Percentiles rank a stretch among this genome's conserved stretches.
phyloP scores from a whole-genome alignment of 2,329 filamentous ascomycete species.

The Aspergillus costaricaensis region DNA sequence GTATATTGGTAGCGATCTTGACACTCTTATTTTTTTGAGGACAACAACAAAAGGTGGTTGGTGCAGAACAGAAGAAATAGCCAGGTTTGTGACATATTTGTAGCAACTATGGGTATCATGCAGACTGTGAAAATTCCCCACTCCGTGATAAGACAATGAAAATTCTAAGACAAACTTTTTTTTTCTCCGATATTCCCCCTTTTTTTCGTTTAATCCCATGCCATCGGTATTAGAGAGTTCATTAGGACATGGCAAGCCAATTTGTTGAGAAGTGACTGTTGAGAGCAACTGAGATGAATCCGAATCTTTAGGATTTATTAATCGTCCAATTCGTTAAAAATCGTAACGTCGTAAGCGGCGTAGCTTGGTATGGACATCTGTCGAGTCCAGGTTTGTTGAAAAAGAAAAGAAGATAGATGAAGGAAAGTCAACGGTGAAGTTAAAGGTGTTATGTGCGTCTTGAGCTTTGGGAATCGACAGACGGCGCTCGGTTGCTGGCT shows the following conservation, averaged over 20 bases:
- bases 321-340: constrained; percentile 19
- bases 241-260: constrained; percentile 1
- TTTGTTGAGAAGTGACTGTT: constrained; percentile 4
- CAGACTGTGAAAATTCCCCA: constrained; percentile 15
- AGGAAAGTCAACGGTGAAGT: neutral
- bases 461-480: constrained; percentile 12
- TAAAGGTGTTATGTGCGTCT: neutral
- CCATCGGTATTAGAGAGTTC: neutral
- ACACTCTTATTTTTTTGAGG: neutral
- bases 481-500: constrained; percentile 18
- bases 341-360: constrained; percentile 17
- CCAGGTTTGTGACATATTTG: constrained; percentile 1
- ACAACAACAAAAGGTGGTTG: neutral
- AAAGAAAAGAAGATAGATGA: neutral
- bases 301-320: neutral
- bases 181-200: neutral
- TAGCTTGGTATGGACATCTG: neutral
- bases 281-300: constrained; percentile 2
- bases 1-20: constrained; percentile 1
- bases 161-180: constrained; percentile 13
- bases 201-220: neutral
- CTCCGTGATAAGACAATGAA: constrained; percentile 14
- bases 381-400: neutral
- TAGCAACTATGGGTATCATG: constrained; percentile 26
- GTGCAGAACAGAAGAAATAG: constrained; percentile 2